Base-by-base conservation (phyloP, 768 basidiomycete genomes). In the Lentinula guzmanii region DNA sequence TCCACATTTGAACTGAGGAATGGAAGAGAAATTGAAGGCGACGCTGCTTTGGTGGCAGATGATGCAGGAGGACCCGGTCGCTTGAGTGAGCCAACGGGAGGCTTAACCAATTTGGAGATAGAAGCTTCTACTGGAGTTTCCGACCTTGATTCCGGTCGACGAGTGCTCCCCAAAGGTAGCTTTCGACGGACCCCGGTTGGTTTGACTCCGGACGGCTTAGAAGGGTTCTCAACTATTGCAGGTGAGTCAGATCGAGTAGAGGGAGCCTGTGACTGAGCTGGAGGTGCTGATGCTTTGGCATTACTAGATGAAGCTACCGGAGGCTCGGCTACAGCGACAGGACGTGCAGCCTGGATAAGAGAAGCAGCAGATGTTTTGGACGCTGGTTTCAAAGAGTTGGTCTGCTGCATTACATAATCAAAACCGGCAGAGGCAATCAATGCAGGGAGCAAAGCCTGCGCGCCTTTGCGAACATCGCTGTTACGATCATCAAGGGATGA, bases 391-490 rank as follows among this genome's bases (percentile, higher is more conserved):
- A 99, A 78, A 0, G 86, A 84, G 63, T 82, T 86, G 10, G 94
- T 90, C 73, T 94, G 88, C 39, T 91, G 86, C 79, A 97, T 79
- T 54, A 98, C 87, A 67, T 85, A 85, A 65, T 94, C 91, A 68
- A 85, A 93, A 5, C 97, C 94, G 35, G 86, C 86, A 52, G 73
- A 85, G 3, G 80, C 74, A 53, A 98, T 87, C 60, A 99, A 72
- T 48, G 77, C 74, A 0, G 94, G 93, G 13, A 99, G 74, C 33
- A 98, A 70, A 1, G 86, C 86, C 65, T 92, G 90, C 5, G 95
- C 93, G 13, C 86, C 87, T 74, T 98, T 98, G 61, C 97, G 86
- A 21, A 98, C 91, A 70, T 99, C 97, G 10, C 82, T 82, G 68
- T 77, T 96, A 34, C 94, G 86, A 71, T 99, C 97, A 69, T 99